phyloP scores from a whole-genome alignment of 1,139 yeast species.

The Candida labiduridarum region DNA sequence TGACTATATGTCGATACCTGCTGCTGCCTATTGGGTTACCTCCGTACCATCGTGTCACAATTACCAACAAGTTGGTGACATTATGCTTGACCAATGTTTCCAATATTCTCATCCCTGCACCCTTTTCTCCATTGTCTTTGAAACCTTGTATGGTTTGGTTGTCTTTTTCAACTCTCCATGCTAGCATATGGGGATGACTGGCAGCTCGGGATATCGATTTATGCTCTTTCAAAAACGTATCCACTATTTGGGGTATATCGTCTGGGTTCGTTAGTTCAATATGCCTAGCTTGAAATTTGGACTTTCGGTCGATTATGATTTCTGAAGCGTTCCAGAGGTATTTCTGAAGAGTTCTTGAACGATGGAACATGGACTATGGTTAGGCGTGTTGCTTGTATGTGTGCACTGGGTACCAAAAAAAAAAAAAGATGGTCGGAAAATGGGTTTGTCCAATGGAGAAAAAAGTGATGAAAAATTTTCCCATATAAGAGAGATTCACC shows the following conservation, averaged over 20 bases:
- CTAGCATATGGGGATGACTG: slow-evolving; percentile 67
- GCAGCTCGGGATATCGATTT: slow-evolving; percentile 41
- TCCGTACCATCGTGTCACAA: slow-evolving; percentile 76
- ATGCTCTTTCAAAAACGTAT: slow-evolving; percentile 34
- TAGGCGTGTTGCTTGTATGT: neutral
- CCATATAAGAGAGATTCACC: neutral
- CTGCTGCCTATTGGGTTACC: slow-evolving; percentile 67
- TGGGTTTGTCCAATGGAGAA: neutral
- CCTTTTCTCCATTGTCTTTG: slow-evolving; percentile 66
- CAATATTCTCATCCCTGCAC: slow-evolving; percentile 60
- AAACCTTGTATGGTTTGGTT: slow-evolving; percentile 53
- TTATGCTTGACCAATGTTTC: slow-evolving; percentile 48
- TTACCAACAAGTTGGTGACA: slow-evolving; percentile 54
- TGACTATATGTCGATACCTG: slow-evolving; percentile 63
- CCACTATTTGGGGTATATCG: slow-evolving; percentile 43
- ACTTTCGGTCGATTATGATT: slow-evolving; percentile 46
- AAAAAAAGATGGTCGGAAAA: neutral
- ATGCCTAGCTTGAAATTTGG: slow-evolving; percentile 64
- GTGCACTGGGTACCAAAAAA: neutral
- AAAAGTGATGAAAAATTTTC: neutral
- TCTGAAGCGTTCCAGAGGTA: slow-evolving; percentile 33
- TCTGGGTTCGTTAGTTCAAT: slow-evolving; percentile 33
- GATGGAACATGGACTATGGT: neutral
- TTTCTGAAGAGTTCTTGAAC: neutral
- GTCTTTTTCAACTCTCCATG: slow-evolving; percentile 49